Conservation (phyloP, 208 protist genomes). For the Trypanosoma avium region DNA sequence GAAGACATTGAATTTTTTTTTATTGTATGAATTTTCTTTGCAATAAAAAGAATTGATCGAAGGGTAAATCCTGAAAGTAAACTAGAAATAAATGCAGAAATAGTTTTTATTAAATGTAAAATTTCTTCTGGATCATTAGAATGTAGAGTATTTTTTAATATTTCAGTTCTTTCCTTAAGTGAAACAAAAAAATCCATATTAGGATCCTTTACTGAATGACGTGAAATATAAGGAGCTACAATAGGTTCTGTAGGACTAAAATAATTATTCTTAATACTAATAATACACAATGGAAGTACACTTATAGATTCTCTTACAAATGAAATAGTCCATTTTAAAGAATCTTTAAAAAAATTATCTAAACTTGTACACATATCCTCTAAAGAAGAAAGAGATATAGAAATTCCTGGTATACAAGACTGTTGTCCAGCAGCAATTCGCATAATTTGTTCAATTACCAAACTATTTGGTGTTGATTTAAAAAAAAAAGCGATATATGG, state of each 20-base stretch:
- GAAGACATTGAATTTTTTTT: too few species aligned
- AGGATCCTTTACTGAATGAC: constrained; percentile 29
- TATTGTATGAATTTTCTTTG: background rate
- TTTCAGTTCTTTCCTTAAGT: constrained; percentile 34
- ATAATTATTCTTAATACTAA: constrained; percentile 37
- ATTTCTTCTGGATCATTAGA: constrained; percentile 39
- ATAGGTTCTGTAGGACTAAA: constrained; percentile 36
- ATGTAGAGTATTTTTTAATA: constrained; percentile 24
- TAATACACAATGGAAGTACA: background rate
- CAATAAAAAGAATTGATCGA: constrained; percentile 28
- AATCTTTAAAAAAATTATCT: background rate
- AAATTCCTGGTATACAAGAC: background rate
- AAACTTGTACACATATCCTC: background rate
- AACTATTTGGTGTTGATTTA: background rate
- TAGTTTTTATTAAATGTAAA: constrained; percentile 40
- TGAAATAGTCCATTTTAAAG: background rate
- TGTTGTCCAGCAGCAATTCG: background rate
- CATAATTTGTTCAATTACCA: background rate
- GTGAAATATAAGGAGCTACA: constrained; percentile 27
- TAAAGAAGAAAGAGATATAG: background rate
- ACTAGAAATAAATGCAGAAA: constrained; percentile 52
- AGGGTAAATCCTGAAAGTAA: constrained; percentile 54
- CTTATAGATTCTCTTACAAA: background rate
- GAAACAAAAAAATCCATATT: constrained; percentile 61
- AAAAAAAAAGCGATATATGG: background rate